phyloP scores from a whole-genome alignment of 306 rosid genomes.

The Pueraria montana region DNA sequence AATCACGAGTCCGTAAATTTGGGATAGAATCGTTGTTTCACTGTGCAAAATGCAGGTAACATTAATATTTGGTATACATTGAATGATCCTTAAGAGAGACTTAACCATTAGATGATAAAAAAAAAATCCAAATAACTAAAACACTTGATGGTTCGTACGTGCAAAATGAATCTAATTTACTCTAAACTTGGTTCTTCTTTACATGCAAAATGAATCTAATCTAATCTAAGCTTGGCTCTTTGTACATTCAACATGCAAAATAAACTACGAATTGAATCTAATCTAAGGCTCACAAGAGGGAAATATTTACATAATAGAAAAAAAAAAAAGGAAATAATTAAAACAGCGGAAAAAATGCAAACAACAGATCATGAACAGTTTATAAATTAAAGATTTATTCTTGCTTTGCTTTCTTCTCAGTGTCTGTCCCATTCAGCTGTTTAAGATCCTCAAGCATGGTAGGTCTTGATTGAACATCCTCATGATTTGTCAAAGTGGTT shows the following conservation, averaged over 20 bases:
- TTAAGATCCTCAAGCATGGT: conserved; percentile 51
- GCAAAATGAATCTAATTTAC: not conserved
- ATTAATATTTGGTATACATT: too few relatives aligned
- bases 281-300: conserved; percentile 22
- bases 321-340: not conserved
- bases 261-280: conserved; percentile 20
- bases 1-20: too few relatives aligned
- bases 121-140: not conserved
- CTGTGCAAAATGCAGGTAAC: too few relatives aligned
- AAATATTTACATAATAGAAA: not conserved
- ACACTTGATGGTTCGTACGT: not conserved
- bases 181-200: not conserved
- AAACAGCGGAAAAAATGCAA: not conserved
- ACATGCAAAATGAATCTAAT: not conserved
- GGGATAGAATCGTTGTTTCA: too few relatives aligned
- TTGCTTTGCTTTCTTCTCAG: conserved; percentile 31
- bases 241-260: conserved; percentile 12
- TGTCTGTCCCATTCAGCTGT: conserved; percentile 44
- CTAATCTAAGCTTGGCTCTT: not conserved
- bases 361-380: not conserved
- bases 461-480: conserved; percentile 52
- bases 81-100: too few relatives aligned
- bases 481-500: conserved; percentile 49
- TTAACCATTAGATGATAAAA: not conserved
- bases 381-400: not conserved